phyloP scores from a whole-genome alignment of 768 basidiomycete species.

The Tricholoma matsutake region DNA sequence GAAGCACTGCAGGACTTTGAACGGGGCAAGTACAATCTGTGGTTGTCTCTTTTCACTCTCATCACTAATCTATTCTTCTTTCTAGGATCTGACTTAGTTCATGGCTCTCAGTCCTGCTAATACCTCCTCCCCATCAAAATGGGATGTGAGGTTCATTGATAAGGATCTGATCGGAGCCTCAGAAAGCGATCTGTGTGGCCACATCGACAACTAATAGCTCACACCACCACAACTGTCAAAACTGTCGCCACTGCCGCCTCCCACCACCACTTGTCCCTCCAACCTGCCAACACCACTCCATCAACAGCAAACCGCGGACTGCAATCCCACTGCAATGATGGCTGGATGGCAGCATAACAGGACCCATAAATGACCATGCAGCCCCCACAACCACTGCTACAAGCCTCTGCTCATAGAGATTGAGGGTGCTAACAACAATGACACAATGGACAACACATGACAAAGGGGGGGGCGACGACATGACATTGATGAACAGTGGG shows the following conservation, averaged over 20 bases:
- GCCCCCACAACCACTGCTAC: not conserved
- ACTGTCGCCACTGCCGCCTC: not conserved
- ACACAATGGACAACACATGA: not conserved
- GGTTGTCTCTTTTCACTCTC: not conserved
- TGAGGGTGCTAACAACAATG: not conserved
- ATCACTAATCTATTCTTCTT: not conserved
- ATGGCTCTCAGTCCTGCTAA: not conserved
- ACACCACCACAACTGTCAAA: not conserved
- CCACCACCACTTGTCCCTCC: not conserved
- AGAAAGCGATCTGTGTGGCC: not conserved
- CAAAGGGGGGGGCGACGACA: too few relatives aligned
- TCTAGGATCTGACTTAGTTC: not conserved
- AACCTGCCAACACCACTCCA: not conserved
- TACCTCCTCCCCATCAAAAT: not conserved
- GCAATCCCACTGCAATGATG: too few relatives aligned
- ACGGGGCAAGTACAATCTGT: not conserved
- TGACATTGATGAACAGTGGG: not conserved
- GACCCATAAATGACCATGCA: too few relatives aligned
- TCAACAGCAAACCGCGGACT: too few relatives aligned
- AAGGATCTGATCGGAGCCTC: not conserved
- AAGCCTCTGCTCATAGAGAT: not conserved
- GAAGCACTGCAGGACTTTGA: not conserved
- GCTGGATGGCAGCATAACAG: too few relatives aligned
- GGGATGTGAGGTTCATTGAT: not conserved
- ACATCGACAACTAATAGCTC: not conserved